Evolutionary conservation across 1,139 yeast species (phyloP), one percentile per base, ranked within the genome.

Genomic region (Ogataea hybrid): DNA sequence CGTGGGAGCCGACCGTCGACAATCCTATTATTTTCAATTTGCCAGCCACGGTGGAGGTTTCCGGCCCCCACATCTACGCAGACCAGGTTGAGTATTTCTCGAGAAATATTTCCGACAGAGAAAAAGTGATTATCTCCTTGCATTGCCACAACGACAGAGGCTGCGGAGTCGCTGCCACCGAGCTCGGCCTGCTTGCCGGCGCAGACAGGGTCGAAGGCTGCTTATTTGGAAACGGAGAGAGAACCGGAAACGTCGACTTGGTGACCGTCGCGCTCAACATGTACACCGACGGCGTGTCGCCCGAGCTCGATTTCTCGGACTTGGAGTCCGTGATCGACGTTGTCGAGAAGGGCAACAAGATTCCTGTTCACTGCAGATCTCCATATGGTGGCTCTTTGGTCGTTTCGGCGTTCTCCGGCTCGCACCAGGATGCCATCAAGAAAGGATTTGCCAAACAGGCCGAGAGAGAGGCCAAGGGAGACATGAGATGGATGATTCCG

Each of bases 141-240:
- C 98, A 92, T 63, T 86, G 95, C 41, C 98, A 92, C 69, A 92
- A 92, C 59, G 97, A 92, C 67, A 81, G 97, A 63, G 97, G 97
- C 30, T 88, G 96, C 65, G 97, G 95, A 49, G 97, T 92, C 34
- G 97, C 97, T 20, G 97, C 97, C 20, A 82, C 96, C 14, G 98
- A 92, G 69, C 76, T 92, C 48, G 97, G 95, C 49, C 73, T 86
- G 48, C 67, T 92, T 68, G 98, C 97, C 8, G 97, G 98, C 54
- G 97, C 95, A 35, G 96, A 92, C 67, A 82, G 98, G 69, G 94
- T 92, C 29, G 98, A 92, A 68, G 97, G 98, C 41, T 92, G 97
- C 71, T 71, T 92, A 44, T 92, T 92, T 57, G 97, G 97, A 55
- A 92, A 90, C 64, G 97, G 98, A 63, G 98, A 92, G 75, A 82